Conservation (phyloP, 345 rosid species). For the Raphanus raphanistrum region DNA sequence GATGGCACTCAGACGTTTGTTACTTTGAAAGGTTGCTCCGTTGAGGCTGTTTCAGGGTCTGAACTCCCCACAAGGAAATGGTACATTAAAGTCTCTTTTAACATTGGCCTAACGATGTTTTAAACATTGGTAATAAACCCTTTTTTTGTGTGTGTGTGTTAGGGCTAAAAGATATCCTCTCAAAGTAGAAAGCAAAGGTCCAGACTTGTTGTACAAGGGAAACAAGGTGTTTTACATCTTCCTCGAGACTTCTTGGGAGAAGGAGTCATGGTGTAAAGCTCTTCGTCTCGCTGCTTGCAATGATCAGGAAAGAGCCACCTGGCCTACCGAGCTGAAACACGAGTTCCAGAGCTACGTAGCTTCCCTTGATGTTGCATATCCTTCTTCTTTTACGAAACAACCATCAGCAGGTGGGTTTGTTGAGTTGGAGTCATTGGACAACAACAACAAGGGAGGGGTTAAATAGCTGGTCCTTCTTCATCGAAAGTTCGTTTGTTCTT, state of each 20-base stretch:
- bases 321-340: slow-evolving; percentile 56
- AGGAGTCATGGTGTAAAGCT: slow-evolving; percentile 97
- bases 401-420: slow-evolving; percentile 39
- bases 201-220: slow-evolving; percentile 61
- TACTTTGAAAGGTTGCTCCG: slow-evolving; percentile 55
- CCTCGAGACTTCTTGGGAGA: slow-evolving; percentile 94
- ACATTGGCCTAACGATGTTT: no score
- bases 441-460: slow-evolving; percentile 10
- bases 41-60: slow-evolving; percentile 87
- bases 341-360: slow-evolving; percentile 62
- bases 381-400: slow-evolving; percentile 75
- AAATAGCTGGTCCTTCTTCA: slow-evolving; percentile 60
- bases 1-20: slow-evolving; percentile 51
- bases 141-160: slow-evolving; percentile 1
- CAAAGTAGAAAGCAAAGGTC: slow-evolving; percentile 67
- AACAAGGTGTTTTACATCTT: slow-evolving; percentile 61
- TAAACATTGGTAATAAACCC: not conserved
- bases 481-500: slow-evolving; percentile 71
- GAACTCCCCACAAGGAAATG: slow-evolving; percentile 69
- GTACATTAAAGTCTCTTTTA: slow-evolving; percentile 43
- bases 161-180: slow-evolving; percentile 95
- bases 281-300: slow-evolving; percentile 84
- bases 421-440: slow-evolving; percentile 54
- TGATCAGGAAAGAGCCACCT: slow-evolving; percentile 53
- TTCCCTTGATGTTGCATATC: slow-evolving; percentile 62